Conservation (phyloP, 352 stramenopile genomes). For the Pythium aquatile region DNA sequence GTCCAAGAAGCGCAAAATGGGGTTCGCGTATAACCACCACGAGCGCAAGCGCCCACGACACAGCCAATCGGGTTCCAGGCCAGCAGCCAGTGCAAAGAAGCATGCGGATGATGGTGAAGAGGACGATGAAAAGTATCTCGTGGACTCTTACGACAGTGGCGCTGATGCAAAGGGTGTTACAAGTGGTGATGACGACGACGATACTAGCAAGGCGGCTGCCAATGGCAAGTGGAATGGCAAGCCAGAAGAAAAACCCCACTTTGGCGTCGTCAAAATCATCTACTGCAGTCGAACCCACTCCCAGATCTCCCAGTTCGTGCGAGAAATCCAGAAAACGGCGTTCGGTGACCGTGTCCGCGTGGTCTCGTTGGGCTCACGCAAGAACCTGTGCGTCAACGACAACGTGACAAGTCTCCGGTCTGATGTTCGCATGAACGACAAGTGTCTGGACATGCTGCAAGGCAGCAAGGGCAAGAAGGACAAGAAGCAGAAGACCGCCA, state of each 20-base stretch:
- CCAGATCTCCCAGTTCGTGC: conserved; percentile 88
- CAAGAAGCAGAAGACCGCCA: conserved; percentile 47
- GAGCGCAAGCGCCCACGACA: conserved; percentile 43
- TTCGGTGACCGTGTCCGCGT: conserved; percentile 74
- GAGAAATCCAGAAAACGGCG: conserved; percentile 81
- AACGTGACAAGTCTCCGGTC: conserved; percentile 62
- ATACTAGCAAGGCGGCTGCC: background rate
- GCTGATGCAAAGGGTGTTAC: conserved; percentile 17
- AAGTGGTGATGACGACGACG: conserved; percentile 47
- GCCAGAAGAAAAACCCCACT: conserved; percentile 28
- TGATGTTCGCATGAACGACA: conserved; percentile 81
- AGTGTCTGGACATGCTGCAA: conserved; percentile 86
- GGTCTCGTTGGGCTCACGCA: conserved; percentile 79
- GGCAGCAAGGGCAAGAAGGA: conserved; percentile 51
- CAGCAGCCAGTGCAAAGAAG: conserved; percentile 4
- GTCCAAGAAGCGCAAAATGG: conserved; percentile 70
- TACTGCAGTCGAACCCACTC: conserved; percentile 91
- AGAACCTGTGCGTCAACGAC: conserved; percentile 82
- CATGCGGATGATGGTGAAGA: conserved; percentile 2
- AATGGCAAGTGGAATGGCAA: conserved; percentile 2
- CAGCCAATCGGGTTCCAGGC: background rate
- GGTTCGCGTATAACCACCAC: conserved; percentile 59
- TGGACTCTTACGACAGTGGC: conserved; percentile 76
- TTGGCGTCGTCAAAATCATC: conserved; percentile 80
- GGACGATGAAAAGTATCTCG: conserved; percentile 56